Conservation (phyloP, 2,329 filamentous ascomycete genomes). For the Claviceps humidiphila region DNA sequence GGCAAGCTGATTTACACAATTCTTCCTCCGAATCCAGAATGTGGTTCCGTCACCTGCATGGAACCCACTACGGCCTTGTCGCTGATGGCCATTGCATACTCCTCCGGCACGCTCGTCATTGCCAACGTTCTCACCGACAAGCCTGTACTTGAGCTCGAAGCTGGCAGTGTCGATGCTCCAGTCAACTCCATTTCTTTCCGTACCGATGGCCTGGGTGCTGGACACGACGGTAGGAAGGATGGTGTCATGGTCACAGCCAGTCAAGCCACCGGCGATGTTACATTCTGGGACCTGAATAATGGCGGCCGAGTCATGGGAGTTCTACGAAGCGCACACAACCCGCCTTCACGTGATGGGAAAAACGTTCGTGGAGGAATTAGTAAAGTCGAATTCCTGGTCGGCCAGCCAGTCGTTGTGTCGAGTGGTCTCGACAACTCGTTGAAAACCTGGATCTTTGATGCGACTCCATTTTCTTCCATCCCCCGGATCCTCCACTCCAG, state of each 20-base stretch:
- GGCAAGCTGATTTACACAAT: constrained; percentile 87
- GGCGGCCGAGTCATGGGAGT: constrained; percentile 79
- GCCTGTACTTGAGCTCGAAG: constrained; percentile 53
- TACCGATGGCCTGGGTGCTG: constrained; percentile 77
- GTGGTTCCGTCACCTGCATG: constrained; percentile 74
- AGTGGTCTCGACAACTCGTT: constrained; percentile 88
- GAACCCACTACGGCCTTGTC: constrained; percentile 75
- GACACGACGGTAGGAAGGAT: constrained; percentile 68
- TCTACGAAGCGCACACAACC: constrained; percentile 76
- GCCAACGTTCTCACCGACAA: constrained; percentile 74
- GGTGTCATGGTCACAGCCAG: constrained; percentile 93
- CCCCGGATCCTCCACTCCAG: constrained; percentile 76
- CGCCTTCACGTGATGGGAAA: constrained; percentile 42
- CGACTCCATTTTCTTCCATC: constrained; percentile 75
- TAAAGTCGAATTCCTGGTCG: constrained; percentile 76
- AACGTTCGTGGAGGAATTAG: constrained; percentile 65
- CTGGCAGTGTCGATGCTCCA: constrained; percentile 48
- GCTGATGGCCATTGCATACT: constrained; percentile 77
- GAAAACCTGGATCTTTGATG: constrained; percentile 94
- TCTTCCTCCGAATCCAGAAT: constrained; percentile 56
- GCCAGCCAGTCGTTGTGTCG: constrained; percentile 80
- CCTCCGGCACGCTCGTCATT: constrained; percentile 63
- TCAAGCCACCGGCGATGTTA: constrained; percentile 68
- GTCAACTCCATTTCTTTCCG: constrained; percentile 82
- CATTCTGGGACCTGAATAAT: constrained; percentile 89